phyloP scores from a whole-genome alignment of 345 rosid species.

The Camelina hispida region DNA sequence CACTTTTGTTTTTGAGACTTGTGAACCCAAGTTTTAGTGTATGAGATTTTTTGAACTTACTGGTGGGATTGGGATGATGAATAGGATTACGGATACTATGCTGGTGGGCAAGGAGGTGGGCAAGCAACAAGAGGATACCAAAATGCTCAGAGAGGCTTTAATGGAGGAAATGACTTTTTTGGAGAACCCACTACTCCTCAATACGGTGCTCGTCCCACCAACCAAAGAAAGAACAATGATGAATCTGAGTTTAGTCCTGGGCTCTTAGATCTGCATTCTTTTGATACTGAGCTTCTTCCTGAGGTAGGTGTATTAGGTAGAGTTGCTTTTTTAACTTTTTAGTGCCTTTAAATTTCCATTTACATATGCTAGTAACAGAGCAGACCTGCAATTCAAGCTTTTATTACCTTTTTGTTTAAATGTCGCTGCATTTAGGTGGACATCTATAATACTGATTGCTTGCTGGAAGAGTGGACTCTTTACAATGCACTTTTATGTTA shows the following conservation, averaged over 20 bases:
- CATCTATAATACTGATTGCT: constrained; percentile 19
- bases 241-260: constrained; percentile 96
- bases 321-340: not conserved
- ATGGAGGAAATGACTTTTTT: constrained; percentile 69
- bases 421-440: constrained; percentile 23
- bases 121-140: constrained; percentile 68
- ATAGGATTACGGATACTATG: constrained; percentile 84
- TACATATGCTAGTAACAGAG: not conserved
- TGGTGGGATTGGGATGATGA: constrained; percentile 14
- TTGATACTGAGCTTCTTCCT: constrained; percentile 92
- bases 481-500: constrained; percentile 11
- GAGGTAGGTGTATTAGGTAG: constrained; percentile 57
- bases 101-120: constrained; percentile 60
- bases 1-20: not conserved
- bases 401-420: constrained; percentile 13
- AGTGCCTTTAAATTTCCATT: constrained; percentile 1
- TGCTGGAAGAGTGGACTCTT: constrained; percentile 31
- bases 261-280: constrained; percentile 93
- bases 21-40: not conserved
- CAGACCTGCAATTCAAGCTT: constrained; percentile 13
- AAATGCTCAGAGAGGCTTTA: constrained; percentile 68
- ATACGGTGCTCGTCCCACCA: constrained; percentile 59
- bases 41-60: not conserved
- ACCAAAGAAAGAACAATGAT: constrained; percentile 72
- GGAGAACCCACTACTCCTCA: constrained; percentile 83